Percentiles rank a stretch among this genome's conserved stretches.
Evolutionary conservation across 148 eudicot species (phyloP).

Genomic region (Hydrangea macrophylla): DNA sequence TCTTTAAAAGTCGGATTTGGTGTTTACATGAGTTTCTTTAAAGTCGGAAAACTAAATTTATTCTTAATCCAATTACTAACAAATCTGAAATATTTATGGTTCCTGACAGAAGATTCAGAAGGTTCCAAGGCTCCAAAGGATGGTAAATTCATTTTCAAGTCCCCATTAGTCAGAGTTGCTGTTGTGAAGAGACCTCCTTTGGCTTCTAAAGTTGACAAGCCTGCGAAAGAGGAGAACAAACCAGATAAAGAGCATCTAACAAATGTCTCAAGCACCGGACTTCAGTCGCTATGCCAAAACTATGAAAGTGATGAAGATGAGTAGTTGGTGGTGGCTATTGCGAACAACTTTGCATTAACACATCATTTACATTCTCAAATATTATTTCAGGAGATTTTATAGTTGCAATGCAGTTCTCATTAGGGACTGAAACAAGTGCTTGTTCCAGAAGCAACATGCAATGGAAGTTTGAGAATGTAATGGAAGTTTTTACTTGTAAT

Average conservation of each 20-base stretch:
- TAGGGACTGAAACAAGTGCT: background rate
- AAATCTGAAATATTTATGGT: constrained; percentile 7
- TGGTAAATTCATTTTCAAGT: constrained; percentile 31
- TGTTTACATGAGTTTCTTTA: background rate
- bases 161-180: constrained; percentile 34
- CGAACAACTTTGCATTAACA: background rate
- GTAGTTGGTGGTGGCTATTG: constrained; percentile 4
- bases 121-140: constrained; percentile 2
- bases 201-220: constrained; percentile 16
- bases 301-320: constrained; percentile 66
- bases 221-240: constrained; percentile 16
- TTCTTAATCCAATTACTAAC: background rate
- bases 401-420: background rate
- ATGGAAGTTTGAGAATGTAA: background rate
- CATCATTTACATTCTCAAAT: background rate
- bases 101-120: constrained; percentile 24
- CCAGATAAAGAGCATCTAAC: constrained; percentile 13
- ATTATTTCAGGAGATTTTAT: background rate
- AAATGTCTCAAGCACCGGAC: constrained; percentile 27
- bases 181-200: constrained; percentile 38
- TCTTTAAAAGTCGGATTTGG: too few relatives aligned
- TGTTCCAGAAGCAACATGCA: background rate
- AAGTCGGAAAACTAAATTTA: background rate
- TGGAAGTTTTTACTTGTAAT: too few relatives aligned
- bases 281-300: constrained; percentile 50